Base-by-base conservation (phyloP, 345 rosid genomes). In the Lepidium aucheri region DNA sequence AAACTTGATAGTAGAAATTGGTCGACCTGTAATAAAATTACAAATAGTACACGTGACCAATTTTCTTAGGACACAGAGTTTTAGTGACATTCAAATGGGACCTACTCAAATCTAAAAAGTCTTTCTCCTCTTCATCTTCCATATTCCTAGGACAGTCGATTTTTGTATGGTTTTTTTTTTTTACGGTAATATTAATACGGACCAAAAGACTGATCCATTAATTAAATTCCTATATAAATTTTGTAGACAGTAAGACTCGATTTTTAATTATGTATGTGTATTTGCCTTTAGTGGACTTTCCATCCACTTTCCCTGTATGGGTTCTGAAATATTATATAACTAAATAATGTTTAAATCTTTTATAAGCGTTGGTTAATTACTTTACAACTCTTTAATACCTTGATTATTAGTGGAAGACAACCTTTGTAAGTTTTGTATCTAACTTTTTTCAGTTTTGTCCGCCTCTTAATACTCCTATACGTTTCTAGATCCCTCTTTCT, bases 351-450 rank as follows among this genome's bases (percentile, higher is more conserved):
- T 3, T 3, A 65, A 50, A 17, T 53, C 28, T 38, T 28, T 63
- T 11, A 22, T 58, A 35, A 46, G 20, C 40, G 13, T n/a, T 62
- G 39, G 6, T 62, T 68, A 49, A 40, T 40, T 39, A 49, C 45
- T 45, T 20, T 18, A n/a, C 33, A 51, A 30, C 24, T 36, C 17
- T 5, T 62, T 51, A 52, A 9, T 20, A 34, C 6, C 38, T 51
- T n/a, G 28, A 61, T 61, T 42, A 72, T 55, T 16, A 32, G 70
- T 56, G 70, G 65, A 72, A 72, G 70, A 39, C 65, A 64, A 14
- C 44, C 33, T 38, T 30, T 8, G 24, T 24, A 60, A 43, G 34
- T 28, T 28, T 6, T 28, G 2, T 35, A 32, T 32, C 43, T 22
- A 20, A 35, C 26, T 10, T 18, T 44, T 35, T n/a, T 7, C 52